Conservation (phyloP, 495 filamentous ascomycete genomes). For the Lasiosphaeria ovina region DNA sequence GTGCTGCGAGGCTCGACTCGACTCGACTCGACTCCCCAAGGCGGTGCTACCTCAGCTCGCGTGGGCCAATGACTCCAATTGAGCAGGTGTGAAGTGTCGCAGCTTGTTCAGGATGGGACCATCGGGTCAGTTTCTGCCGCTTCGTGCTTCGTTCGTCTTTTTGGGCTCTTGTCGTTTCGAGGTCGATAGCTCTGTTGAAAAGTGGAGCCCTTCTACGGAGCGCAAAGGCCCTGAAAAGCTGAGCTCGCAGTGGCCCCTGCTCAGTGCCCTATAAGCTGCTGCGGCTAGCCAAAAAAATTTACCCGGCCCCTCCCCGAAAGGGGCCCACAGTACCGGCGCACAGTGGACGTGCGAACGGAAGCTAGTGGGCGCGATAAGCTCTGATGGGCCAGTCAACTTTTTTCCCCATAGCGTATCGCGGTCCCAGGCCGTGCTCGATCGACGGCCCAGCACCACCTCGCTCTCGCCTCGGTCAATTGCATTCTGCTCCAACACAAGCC, state of each 20-base stretch:
- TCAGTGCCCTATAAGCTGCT: no score
- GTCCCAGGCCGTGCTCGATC: conserved; percentile 8
- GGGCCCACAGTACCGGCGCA: not conserved
- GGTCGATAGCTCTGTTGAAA: not conserved
- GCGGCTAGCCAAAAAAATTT: no score
- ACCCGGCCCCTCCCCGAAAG: no score
- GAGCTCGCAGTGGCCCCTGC: no score
- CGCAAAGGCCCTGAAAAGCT: not conserved
- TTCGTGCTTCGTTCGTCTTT: not conserved
- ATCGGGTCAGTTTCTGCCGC: not conserved
- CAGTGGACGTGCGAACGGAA: not conserved
- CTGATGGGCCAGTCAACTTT: conserved; percentile 6
- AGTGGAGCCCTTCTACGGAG: not conserved
- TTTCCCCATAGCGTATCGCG: conserved; percentile 18
- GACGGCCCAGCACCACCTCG: conserved; percentile 5
- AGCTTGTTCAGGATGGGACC: not conserved
- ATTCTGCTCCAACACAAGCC: not conserved
- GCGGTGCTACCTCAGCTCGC: not conserved
- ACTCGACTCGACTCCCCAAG: not conserved
- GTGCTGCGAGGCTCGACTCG: not conserved
- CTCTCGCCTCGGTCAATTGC: conserved; percentile 3
- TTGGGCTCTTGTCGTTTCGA: not conserved
- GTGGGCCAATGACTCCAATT: not conserved
- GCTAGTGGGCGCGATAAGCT: conserved; percentile 18
- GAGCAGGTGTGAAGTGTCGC: not conserved